Conservation (phyloP, 176 grass and related monocot genomes). For the Carex parvula region DNA sequence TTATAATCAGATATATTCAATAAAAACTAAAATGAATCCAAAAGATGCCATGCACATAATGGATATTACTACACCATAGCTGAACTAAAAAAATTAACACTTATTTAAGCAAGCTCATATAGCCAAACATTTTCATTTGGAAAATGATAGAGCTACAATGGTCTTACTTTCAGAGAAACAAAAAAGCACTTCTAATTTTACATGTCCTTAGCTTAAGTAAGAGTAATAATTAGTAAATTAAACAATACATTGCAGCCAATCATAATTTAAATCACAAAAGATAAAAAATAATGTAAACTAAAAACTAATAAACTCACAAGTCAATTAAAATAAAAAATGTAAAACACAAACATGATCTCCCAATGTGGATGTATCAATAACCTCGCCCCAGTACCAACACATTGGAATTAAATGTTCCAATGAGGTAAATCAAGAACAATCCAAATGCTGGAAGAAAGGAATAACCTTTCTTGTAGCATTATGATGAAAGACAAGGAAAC, state of each 20-base stretch:
- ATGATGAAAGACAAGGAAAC: too few relatives aligned
- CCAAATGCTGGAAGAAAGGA: background rate
- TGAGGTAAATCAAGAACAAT: background rate
- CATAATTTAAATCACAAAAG: background rate
- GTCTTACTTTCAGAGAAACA: too few relatives aligned
- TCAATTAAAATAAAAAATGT: background rate
- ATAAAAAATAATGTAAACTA: background rate
- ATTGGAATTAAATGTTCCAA: background rate
- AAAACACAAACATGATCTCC: background rate
- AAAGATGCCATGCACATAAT: too few relatives aligned
- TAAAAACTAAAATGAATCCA: background rate
- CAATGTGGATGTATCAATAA: too few relatives aligned
- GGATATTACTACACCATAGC: too few relatives aligned
- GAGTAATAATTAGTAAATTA: background rate
- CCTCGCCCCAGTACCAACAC: too few relatives aligned
- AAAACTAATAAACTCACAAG: background rate
- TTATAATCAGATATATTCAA: background rate
- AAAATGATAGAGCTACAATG: background rate
- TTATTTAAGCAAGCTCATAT: background rate
- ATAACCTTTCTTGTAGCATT: background rate
- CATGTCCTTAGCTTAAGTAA: background rate
- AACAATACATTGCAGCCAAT: background rate
- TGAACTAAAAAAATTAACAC: too few relatives aligned
- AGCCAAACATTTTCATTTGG: background rate
- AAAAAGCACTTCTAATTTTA: too few relatives aligned